Evolutionary conservation across 2,329 filamentous ascomycete genomes (phyloP).

Genomic region (Alternaria consortialis): DNA sequence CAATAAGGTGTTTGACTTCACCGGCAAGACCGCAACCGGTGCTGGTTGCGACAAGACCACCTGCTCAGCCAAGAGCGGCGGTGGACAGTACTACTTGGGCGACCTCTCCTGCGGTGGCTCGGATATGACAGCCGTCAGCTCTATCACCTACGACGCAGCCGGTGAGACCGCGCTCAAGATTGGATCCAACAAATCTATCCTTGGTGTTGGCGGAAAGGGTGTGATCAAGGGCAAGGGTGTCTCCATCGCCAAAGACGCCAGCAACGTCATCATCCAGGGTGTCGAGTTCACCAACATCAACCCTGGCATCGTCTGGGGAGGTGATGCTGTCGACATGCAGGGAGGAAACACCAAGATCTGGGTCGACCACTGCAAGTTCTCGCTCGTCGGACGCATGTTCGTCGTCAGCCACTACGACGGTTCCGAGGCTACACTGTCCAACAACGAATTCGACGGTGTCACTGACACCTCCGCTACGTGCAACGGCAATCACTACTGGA

Average conservation of each 20-base stretch:
- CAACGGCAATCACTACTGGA: slow-evolving; percentile 60
- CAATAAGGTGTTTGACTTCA: slow-evolving; percentile 37
- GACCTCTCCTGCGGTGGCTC: slow-evolving; percentile 29
- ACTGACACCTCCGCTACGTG: slow-evolving; percentile 57
- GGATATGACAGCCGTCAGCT: slow-evolving; percentile 32
- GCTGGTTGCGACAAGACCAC: slow-evolving; percentile 31
- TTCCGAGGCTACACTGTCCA: slow-evolving; percentile 57
- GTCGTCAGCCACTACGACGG: slow-evolving; percentile 49
- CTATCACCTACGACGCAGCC: slow-evolving; percentile 48
- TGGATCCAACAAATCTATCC: slow-evolving; percentile 54
- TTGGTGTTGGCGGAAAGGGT: slow-evolving; percentile 52
- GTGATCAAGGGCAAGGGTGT: slow-evolving; percentile 56
- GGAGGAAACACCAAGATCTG: slow-evolving; percentile 48
- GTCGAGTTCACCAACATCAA: slow-evolving; percentile 51
- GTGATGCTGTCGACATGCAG: slow-evolving; percentile 50
- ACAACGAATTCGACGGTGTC: slow-evolving; percentile 57
- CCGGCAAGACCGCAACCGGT: slow-evolving; percentile 30
- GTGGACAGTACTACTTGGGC: slow-evolving; percentile 34
- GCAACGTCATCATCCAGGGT: slow-evolving; percentile 54
- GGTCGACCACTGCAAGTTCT: slow-evolving; percentile 54
- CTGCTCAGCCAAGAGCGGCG: slow-evolving; percentile 22
- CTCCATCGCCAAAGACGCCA: slow-evolving; percentile 42
- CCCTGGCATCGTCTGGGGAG: slow-evolving; percentile 52
- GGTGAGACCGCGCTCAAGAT: slow-evolving; percentile 44
- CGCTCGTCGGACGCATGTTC: slow-evolving; percentile 58